phyloP scores from a whole-genome alignment of 1,284 basidiomycete genomes.

The Neonothopanus nambi region DNA sequence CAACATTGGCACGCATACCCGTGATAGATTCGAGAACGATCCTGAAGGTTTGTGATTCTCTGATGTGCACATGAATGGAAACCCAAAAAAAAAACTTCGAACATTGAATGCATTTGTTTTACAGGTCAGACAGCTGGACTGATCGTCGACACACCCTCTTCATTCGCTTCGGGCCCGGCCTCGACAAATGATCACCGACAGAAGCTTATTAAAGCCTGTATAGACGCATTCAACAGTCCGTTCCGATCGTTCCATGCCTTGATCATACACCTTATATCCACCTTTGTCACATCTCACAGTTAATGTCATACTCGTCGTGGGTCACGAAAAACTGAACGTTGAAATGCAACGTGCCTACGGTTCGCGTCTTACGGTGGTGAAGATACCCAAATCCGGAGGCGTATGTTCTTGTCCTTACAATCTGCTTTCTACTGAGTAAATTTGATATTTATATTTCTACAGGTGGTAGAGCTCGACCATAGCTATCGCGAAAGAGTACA shows the following conservation, averaged over 20 bases:
- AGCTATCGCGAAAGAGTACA: conserved; percentile 80
- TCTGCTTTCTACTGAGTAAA: no score
- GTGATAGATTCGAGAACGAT: conserved; percentile 68
- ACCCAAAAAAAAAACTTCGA: no score
- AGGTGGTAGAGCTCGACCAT: conserved; percentile 93
- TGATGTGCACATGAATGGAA: neutral
- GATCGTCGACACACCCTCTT: conserved; percentile 90
- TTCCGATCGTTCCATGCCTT: conserved; percentile 11
- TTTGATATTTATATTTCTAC: conserved; percentile 4
- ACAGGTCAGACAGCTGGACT: conserved; percentile 74
- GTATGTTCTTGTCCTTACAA: conserved; percentile 45
- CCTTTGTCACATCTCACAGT: conserved; percentile 57
- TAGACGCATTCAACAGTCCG: conserved; percentile 87
- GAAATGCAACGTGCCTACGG: conserved; percentile 89
- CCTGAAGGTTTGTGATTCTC: conserved; percentile 53
- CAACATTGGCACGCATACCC: conserved; percentile 73
- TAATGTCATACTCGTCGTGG: conserved; percentile 92
- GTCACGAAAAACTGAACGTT: conserved; percentile 95
- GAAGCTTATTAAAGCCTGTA: conserved; percentile 83
- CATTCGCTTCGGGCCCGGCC: conserved; percentile 77
- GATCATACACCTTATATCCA: conserved; percentile 3
- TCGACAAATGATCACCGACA: conserved; percentile 67
- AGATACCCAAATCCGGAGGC: conserved; percentile 94
- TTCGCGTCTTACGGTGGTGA: conserved; percentile 72
- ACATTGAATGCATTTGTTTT: neutral